Conservation (phyloP, 345 rosid genomes). For the Melaleuca quinquenervia region DNA sequence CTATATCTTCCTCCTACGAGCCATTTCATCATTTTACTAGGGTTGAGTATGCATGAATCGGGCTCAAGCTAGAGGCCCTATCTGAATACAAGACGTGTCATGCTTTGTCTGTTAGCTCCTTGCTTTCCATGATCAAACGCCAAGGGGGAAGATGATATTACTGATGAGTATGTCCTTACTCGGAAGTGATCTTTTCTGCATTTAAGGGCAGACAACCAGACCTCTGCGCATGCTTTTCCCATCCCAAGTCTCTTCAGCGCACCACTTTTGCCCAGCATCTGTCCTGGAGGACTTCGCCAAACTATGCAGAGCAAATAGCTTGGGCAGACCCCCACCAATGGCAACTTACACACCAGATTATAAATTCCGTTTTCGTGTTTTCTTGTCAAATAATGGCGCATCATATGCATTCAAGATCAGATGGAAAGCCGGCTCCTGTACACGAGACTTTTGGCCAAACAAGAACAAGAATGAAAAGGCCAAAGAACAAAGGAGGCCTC, state of each 20-base stretch:
- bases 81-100: not conserved
- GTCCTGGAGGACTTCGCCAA: not conserved
- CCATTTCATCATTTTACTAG: not conserved
- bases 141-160: not conserved
- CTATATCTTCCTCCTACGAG: not conserved
- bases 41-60: not conserved
- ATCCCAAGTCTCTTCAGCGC: not conserved
- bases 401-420: not conserved
- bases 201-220: not conserved
- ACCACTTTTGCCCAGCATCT: not conserved
- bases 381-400: not conserved
- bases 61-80: not conserved
- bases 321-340: not conserved
- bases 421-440: not conserved
- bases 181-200: not conserved
- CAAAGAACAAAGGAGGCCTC: not conserved
- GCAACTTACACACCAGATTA: not conserved
- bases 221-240: not conserved
- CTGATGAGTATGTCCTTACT: not conserved
- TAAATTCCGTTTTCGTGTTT: too few relatives aligned
- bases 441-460: not conserved
- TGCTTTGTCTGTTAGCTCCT: not conserved
- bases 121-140: not conserved
- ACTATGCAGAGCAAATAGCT: accelerated
- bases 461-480: not conserved